Evolutionary conservation across 108 stramenopile species (phyloP).

Genomic region (Poteriospumella lacustris): DNA sequence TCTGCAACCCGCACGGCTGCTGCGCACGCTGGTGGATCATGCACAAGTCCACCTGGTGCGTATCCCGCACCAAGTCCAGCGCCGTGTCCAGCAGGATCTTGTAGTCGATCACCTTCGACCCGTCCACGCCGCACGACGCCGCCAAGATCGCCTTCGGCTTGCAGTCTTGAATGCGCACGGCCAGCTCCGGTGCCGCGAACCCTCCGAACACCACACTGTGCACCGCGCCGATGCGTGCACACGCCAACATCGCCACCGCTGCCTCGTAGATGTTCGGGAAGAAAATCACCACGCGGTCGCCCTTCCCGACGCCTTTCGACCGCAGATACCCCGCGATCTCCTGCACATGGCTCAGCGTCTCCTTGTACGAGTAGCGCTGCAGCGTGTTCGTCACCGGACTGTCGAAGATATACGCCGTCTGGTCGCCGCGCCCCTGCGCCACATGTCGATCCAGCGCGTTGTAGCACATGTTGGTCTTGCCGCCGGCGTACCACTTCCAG

Average conservation of each 20-base stretch:
- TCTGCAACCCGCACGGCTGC: slow-evolving; percentile 11
- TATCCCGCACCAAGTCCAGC: slow-evolving; percentile 51
- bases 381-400: slow-evolving; percentile 54
- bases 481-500: slow-evolving; percentile 32
- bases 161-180: slow-evolving; percentile 62
- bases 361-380: slow-evolving; percentile 51
- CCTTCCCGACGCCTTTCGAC: slow-evolving; percentile 55
- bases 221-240: slow-evolving; percentile 67
- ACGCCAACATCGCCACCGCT: slow-evolving; percentile 68
- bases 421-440: slow-evolving; percentile 53
- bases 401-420: slow-evolving; percentile 60
- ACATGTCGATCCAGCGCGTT: slow-evolving; percentile 70
- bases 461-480: slow-evolving; percentile 65
- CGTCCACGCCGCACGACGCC: slow-evolving; percentile 59
- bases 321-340: slow-evolving; percentile 52
- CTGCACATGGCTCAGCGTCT: slow-evolving; percentile 57
- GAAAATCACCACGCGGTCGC: slow-evolving; percentile 71
- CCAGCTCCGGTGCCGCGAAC: slow-evolving; percentile 66
- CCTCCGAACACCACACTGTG: slow-evolving; percentile 82
- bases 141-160: slow-evolving; percentile 65
- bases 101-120: slow-evolving; percentile 57
- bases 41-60: slow-evolving; percentile 46
- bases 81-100: slow-evolving; percentile 61
- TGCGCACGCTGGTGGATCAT: slow-evolving; percentile 57
- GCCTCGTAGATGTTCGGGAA: slow-evolving; percentile 75